These are phyloP conservation scores for Fusarium liriodendri DNA, from an alignment of 2,329 filamentous ascomycete species.

Conservation along the genomic window DNA sequence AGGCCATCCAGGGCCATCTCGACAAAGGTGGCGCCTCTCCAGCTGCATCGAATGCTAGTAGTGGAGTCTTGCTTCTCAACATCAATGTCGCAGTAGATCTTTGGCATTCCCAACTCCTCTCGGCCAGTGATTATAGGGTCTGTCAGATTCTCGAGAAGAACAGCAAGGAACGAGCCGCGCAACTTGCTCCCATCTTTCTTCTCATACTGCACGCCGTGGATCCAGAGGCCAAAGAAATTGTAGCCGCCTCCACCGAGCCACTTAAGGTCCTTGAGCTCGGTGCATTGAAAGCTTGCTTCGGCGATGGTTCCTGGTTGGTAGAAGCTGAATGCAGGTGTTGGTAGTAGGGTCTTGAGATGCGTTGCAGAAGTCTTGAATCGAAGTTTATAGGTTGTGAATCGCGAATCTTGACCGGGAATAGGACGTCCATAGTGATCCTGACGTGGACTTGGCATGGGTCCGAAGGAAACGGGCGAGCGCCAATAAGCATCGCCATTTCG, in stretches of 20 bases:
- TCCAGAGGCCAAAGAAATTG: constrained; percentile 67
- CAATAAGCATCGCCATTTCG: constrained; percentile 16
- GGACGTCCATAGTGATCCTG: constrained; percentile 20
- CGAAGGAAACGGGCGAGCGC: constrained; percentile 38
- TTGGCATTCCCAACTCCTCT: constrained; percentile 72
- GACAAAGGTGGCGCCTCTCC: constrained; percentile 23
- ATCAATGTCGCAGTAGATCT: constrained; percentile 65
- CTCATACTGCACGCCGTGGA: constrained; percentile 70
- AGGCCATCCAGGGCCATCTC: constrained; percentile 15
- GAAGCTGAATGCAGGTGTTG: constrained; percentile 55
- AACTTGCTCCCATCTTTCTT: constrained; percentile 60
- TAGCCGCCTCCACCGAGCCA: constrained; percentile 73
- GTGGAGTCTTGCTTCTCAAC: constrained; percentile 34
- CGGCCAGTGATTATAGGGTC: constrained; percentile 70
- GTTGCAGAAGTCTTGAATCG: constrained; percentile 63
- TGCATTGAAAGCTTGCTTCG: constrained; percentile 56
- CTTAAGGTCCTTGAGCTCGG: constrained; percentile 61
- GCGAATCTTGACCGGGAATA: constrained; percentile 32
- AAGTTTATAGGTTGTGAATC: constrained; percentile 58
- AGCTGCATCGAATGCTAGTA: constrained; percentile 12
- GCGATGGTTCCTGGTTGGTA: constrained; percentile 56
- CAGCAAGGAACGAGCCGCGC: constrained; percentile 64
- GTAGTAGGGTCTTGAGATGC: constrained; percentile 60
- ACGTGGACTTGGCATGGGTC: constrained; percentile 36
- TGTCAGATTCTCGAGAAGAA: constrained; percentile 68